Evolutionary conservation across 176 grass and related monocot genomes (phyloP).

Genomic region (Eremochloa ophiuroides): DNA sequence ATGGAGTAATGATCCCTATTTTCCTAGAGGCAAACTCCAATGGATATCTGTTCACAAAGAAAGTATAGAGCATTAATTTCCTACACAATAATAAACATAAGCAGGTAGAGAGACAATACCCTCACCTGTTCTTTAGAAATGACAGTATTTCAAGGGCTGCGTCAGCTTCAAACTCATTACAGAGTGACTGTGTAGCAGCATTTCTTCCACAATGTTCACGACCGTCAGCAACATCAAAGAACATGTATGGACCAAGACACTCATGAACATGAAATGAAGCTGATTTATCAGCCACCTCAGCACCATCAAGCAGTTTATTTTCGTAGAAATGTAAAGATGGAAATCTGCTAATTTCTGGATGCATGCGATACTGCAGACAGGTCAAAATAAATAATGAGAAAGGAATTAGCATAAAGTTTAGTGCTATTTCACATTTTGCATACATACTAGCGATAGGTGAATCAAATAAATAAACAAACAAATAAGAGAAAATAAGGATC

Average conservation of each 20-base stretch:
- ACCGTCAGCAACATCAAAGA: slow-evolving; percentile 89
- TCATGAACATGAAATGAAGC: slow-evolving; percentile 67
- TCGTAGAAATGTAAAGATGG: slow-evolving; percentile 96
- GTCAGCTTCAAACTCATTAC: slow-evolving; percentile 80
- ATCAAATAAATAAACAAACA: slow-evolving; percentile 1
- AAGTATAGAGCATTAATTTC: slow-evolving; percentile 30
- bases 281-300: slow-evolving; percentile 53
- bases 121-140: slow-evolving; percentile 73
- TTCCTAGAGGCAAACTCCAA: slow-evolving; percentile 60
- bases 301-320: slow-evolving; percentile 87
- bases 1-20: slow-evolving; percentile 93
- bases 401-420: slow-evolving; percentile 24
- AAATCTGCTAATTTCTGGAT: slow-evolving; percentile 95
- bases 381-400: slow-evolving; percentile 8
- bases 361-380: slow-evolving; percentile 86
- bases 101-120: neutral
- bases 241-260: slow-evolving; percentile 91
- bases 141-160: slow-evolving; percentile 71
- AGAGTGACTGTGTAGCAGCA: slow-evolving; percentile 71
- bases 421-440: slow-evolving; percentile 22
- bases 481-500: neutral
- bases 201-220: slow-evolving; percentile 63
- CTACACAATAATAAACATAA: neutral
- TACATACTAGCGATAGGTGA: neutral
- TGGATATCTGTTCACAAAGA: slow-evolving; percentile 63